Conservation (phyloP, 805 yeast genomes). For the Metschnikowia matae region DNA sequence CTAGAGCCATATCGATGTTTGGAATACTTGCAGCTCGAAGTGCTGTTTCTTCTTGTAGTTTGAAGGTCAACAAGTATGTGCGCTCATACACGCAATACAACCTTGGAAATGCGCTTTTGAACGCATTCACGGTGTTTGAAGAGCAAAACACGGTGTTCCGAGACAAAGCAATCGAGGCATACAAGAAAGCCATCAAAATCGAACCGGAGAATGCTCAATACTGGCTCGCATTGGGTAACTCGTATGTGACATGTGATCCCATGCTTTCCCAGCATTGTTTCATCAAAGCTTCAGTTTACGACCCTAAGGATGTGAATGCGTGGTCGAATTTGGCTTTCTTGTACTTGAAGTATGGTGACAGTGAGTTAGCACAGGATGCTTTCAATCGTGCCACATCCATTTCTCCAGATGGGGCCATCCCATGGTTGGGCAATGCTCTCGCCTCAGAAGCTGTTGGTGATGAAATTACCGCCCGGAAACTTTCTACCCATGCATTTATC, state of each 20-base stretch:
- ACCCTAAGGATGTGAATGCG: conserved; percentile 59
- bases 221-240: conserved; percentile 84
- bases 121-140: conserved; percentile 29
- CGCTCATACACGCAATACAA: conserved; percentile 60
- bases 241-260: conserved; percentile 60
- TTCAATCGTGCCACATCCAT: conserved; percentile 72
- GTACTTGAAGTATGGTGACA: conserved; percentile 65
- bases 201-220: conserved; percentile 67
- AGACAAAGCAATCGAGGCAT: conserved; percentile 49
- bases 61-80: conserved; percentile 43
- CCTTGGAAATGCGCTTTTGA: conserved; percentile 61
- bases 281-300: conserved; percentile 71
- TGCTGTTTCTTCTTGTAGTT: conserved; percentile 36
- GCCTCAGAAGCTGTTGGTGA: conserved; percentile 52
- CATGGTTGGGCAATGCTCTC: conserved; percentile 89
- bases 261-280: conserved; percentile 89
- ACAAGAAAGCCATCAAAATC: conserved; percentile 65
- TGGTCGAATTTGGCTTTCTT: conserved; percentile 85
- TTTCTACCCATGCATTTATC: conserved; percentile 75
- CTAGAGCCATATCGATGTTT: conserved; percentile 36
- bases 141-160: conserved; percentile 24
- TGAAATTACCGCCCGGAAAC: conserved; percentile 43
- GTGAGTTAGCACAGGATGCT: conserved; percentile 68
- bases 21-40: conserved; percentile 46
- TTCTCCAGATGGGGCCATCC: conserved; percentile 66